Percentiles rank a stretch among this genome's conserved stretches.
These are phyloP conservation scores for Triticum urartu DNA, from an alignment of 176 grass and related monocot genomes.

Conservation along the genomic window DNA sequence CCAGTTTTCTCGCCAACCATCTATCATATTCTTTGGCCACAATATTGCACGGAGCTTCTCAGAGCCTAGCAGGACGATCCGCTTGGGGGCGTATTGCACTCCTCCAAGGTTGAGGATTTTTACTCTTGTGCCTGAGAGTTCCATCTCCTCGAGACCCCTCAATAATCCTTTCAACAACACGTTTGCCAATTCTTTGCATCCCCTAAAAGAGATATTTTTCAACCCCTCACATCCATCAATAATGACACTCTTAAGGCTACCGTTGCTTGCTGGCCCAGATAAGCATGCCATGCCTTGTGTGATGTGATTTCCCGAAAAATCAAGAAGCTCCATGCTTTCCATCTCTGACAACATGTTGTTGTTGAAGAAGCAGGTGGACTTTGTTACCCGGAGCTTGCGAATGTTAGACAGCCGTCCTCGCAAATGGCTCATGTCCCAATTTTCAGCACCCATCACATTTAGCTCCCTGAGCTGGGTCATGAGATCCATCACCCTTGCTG, in stretches of 20 bases:
- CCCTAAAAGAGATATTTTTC: not conserved
- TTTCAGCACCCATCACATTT: not conserved
- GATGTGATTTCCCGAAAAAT: not conserved
- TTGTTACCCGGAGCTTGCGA: not conserved
- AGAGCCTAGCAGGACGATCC: not conserved
- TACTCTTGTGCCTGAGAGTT: not conserved
- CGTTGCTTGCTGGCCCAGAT: no score
- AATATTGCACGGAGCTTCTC: not conserved
- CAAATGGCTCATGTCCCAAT: not conserved
- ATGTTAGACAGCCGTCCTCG: not conserved
- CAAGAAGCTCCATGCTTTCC: not conserved
- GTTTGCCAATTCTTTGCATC: no score
- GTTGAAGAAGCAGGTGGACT: not conserved
- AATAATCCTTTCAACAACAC: not conserved
- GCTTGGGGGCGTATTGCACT: not conserved
- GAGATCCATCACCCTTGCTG: not conserved
- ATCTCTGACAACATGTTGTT: accelerated
- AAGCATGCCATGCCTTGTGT: not conserved
- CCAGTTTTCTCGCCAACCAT: no score
- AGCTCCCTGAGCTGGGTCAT: not conserved
- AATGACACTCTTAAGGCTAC: not conserved
- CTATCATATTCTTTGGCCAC: not conserved
- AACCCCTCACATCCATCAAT: not conserved
- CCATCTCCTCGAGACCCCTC: not conserved
- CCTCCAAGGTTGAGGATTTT: not conserved